These are phyloP conservation scores for Bacterosira constricta DNA, from an alignment of 108 stramenopile species.

Conservation along the genomic window DNA sequence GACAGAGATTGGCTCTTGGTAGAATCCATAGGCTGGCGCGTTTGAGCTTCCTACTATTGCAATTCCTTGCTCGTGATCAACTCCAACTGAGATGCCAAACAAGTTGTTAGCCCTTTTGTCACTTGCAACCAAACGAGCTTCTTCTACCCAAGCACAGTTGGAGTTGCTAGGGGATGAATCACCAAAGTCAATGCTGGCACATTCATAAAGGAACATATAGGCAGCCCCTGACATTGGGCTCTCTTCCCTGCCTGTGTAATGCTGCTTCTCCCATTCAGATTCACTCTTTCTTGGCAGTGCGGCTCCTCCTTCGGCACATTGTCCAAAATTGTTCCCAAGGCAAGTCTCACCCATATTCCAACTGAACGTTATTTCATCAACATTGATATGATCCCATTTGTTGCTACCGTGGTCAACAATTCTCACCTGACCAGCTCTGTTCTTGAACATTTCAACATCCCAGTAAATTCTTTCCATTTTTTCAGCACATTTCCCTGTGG, in stretches of 20 bases:
- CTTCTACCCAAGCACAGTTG: slow-evolving; percentile 62
- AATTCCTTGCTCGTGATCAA: slow-evolving; percentile 58
- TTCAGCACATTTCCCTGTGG: slow-evolving; percentile 77
- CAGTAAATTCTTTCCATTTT: slow-evolving; percentile 58
- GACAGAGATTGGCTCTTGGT: slow-evolving; percentile 41
- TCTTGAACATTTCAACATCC: slow-evolving; percentile 55
- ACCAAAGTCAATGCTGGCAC: slow-evolving; percentile 11
- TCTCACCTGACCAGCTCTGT: slow-evolving; percentile 64
- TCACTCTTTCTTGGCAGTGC: slow-evolving; percentile 18
- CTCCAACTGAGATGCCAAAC: slow-evolving; percentile 63
- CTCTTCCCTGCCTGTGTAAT: slow-evolving; percentile 40
- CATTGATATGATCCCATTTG: slow-evolving; percentile 80
- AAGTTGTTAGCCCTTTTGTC: slow-evolving; percentile 63
- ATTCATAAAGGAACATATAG: slow-evolving; percentile 60
- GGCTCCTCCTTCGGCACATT: slow-evolving; percentile 28
- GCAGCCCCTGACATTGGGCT: slow-evolving; percentile 71
- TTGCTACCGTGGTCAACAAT: slow-evolving; percentile 65
- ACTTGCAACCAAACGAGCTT: slow-evolving; percentile 59
- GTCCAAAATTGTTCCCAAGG: slow-evolving; percentile 31
- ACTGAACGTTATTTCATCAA: slow-evolving; percentile 72
- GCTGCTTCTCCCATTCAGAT: slow-evolving; percentile 14
- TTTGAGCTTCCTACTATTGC: slow-evolving; percentile 61
- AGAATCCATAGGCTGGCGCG: slow-evolving; percentile 43
- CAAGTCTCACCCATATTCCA: slow-evolving; percentile 53
- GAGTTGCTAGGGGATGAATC: slow-evolving; percentile 34